A percentile compares a stretch with the other conserved stretches of the same genome.
These are phyloP conservation scores for Candida awuae DNA, from an alignment of 805 yeast species.

Conservation along the genomic window DNA sequence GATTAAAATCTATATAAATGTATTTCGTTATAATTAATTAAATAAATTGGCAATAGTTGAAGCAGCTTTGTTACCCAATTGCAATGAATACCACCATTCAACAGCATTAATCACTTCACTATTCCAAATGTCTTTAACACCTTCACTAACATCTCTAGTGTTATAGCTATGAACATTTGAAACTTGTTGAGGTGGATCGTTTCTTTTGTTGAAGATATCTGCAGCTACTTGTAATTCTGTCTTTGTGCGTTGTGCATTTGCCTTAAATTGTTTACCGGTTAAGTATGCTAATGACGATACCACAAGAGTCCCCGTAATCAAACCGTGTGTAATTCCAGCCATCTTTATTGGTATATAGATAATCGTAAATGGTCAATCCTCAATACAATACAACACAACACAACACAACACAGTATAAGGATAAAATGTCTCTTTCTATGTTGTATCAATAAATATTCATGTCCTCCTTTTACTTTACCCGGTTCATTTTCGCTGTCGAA, in stretches of 20 bases:
- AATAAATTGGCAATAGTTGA: conserved; percentile 6
- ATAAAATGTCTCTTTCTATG: too few relatives aligned
- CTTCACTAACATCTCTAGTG: conserved; percentile 45
- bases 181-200: conserved; percentile 41
- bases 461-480: too few relatives aligned
- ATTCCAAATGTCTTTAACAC: conserved; percentile 74
- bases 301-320: conserved; percentile 53
- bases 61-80: conserved; percentile 16
- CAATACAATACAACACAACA: too few relatives aligned
- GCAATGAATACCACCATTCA: conserved; percentile 48
- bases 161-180: conserved; percentile 37
- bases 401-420: too few relatives aligned
- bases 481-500: too few relatives aligned
- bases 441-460: too few relatives aligned
- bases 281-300: conserved; percentile 57
- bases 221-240: conserved; percentile 38
- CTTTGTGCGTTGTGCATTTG: conserved; percentile 41
- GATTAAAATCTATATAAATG: background rate
- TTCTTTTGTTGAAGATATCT: conserved; percentile 44
- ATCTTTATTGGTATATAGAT: conserved; percentile 15
- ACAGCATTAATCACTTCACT: conserved; percentile 58
- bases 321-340: conserved; percentile 46
- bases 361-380: background rate
- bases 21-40: conserved; percentile 1
- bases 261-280: conserved; percentile 48